Conservation (phyloP, 495 filamentous ascomycete genomes). For the Tuber magnatum region DNA sequence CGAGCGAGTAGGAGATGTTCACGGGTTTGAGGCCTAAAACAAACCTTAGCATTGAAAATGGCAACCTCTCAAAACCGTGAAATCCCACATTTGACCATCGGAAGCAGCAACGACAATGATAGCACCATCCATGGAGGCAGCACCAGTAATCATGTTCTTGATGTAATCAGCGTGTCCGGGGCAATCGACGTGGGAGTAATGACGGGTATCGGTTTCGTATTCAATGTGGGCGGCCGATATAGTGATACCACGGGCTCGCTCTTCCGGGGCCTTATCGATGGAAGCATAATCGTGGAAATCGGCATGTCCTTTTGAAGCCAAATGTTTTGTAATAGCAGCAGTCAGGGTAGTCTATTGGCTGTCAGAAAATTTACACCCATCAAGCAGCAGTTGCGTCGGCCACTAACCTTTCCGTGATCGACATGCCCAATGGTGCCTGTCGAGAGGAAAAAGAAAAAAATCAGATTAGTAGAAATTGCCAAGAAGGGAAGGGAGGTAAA, state of each 20-base stretch:
- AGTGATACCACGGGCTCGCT: slow-evolving; percentile 99
- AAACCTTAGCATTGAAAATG: slow-evolving; percentile 35
- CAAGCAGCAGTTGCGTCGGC: slow-evolving; percentile 20
- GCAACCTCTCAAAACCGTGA: neutral
- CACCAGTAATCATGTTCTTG: slow-evolving; percentile 99
- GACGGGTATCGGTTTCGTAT: slow-evolving; percentile 80
- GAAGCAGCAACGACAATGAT: slow-evolving; percentile 98
- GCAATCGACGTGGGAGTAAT: slow-evolving; percentile 99
- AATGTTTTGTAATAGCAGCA: slow-evolving; percentile 95
- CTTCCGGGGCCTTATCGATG: slow-evolving; percentile 98
- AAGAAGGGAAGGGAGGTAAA: slow-evolving; percentile 12
- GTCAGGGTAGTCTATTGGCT: slow-evolving; percentile 81
- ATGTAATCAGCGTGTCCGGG: slow-evolving; percentile 99
- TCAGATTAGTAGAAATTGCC: slow-evolving; percentile 18
- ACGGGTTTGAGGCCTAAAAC: slow-evolving; percentile 78
- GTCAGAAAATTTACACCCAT: slow-evolving; percentile 29
- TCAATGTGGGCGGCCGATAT: slow-evolving; percentile 98
- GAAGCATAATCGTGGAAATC: slow-evolving; percentile 91
- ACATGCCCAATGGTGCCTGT: slow-evolving; percentile 96
- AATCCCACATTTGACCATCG: slow-evolving; percentile 84
- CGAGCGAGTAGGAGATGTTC: slow-evolving; percentile 96
- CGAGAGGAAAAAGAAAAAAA: slow-evolving; percentile 1
- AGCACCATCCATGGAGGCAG: slow-evolving; percentile 94
- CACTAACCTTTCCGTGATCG: slow-evolving; percentile 89
- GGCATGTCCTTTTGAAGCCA: slow-evolving; percentile 86